These are phyloP conservation scores for Exsudoporus floridanus DNA, from an alignment of 1,284 basidiomycete genomes.

Conservation along the genomic window DNA sequence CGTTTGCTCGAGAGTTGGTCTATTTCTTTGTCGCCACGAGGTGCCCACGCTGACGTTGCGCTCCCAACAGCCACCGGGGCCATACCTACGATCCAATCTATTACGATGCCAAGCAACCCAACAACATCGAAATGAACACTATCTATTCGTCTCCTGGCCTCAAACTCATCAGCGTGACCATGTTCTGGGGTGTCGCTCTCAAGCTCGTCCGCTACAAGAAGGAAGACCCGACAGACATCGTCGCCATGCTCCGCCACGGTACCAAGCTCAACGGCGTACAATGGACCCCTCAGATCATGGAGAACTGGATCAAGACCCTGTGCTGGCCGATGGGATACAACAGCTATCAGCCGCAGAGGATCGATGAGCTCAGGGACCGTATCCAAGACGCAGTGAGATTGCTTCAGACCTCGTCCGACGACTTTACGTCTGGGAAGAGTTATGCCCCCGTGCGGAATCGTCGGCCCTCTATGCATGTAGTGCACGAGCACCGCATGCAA, in stretches of 20 bases:
- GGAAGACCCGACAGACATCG: constrained; percentile 49
- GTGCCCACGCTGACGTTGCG: constrained; percentile 8
- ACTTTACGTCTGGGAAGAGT: constrained; percentile 4
- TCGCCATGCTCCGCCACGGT: constrained; percentile 48
- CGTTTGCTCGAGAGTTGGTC: constrained; percentile 59
- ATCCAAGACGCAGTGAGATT: constrained; percentile 51
- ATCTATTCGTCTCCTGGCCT: constrained; percentile 57
- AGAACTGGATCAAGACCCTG: constrained; percentile 50
- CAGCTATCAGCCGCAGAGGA: constrained; percentile 43
- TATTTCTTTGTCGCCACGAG: neutral
- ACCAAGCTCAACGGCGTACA: constrained; percentile 46
- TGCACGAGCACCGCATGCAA: constrained; percentile 7
- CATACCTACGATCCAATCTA: constrained; percentile 58
- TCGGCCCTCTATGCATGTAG: constrained; percentile 12
- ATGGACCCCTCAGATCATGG: constrained; percentile 54
- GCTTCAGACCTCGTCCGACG: constrained; percentile 23
- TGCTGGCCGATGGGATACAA: constrained; percentile 60
- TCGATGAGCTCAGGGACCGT: constrained; percentile 44
- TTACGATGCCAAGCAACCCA: constrained; percentile 45
- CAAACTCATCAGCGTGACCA: constrained; percentile 57
- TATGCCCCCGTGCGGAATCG: constrained; percentile 1
- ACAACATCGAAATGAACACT: constrained; percentile 54
- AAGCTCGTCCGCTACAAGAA: constrained; percentile 67
- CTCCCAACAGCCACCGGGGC: constrained; percentile 37
- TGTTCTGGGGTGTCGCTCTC: constrained; percentile 66